Conservation (phyloP, 164 flowering plant genomes). For the Akebia trifoliata region DNA sequence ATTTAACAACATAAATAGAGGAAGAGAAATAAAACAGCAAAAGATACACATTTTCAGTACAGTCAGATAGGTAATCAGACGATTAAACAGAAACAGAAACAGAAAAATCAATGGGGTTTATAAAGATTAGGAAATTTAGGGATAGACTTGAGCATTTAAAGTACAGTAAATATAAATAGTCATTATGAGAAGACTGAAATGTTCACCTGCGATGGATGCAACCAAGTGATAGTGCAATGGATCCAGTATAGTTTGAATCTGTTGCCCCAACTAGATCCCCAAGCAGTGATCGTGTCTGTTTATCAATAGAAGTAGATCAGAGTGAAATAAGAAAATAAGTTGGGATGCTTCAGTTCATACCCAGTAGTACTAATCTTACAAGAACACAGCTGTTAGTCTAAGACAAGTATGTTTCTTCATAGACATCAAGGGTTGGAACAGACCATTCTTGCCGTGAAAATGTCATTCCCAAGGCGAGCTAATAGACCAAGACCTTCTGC, state of each 20-base stretch:
- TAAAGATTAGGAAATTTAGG: too few species aligned
- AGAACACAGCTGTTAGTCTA: not conserved
- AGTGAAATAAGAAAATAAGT: not conserved
- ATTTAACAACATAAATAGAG: too few species aligned
- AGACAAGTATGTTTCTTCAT: not conserved
- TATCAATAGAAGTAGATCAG: conserved; percentile 9
- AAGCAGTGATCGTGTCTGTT: conserved; percentile 63
- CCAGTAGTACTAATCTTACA: too few species aligned
- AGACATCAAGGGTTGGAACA: conserved; percentile 21
- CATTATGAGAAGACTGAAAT: too few species aligned
- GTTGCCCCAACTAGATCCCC: conserved; percentile 54
- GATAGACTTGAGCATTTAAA: too few species aligned
- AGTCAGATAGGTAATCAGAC: too few species aligned
- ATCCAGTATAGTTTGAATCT: conserved; percentile 70
- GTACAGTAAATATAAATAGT: too few species aligned
- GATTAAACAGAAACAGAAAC: too few species aligned
- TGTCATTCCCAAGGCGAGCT: conserved; percentile 91
- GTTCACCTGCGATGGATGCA: conserved; percentile 89
- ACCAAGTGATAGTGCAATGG: conserved; percentile 86
- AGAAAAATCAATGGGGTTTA: too few species aligned
- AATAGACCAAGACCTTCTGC: conserved; percentile 91
- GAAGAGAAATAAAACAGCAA: too few species aligned
- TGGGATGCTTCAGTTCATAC: too few species aligned
- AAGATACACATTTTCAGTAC: too few species aligned
- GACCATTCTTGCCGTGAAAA: conserved; percentile 87